phyloP scores from a whole-genome alignment of 1,284 basidiomycete species.

The Rhodotorula sp. region DNA sequence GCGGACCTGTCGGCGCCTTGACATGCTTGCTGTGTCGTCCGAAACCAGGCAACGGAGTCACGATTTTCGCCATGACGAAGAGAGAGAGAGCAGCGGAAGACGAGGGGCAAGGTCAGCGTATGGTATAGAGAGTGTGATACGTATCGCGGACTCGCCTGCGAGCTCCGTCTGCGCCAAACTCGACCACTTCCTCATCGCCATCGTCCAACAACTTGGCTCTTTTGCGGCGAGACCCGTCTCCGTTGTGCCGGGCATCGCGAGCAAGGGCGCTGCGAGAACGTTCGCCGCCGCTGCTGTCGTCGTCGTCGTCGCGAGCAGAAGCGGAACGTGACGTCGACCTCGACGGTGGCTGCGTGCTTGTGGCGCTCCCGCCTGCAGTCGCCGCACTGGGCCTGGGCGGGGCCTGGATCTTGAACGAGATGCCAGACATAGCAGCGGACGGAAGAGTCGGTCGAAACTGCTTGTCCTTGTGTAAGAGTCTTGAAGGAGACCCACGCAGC shows the following conservation, averaged over 20 bases:
- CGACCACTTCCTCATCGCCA: conserved; percentile 27
- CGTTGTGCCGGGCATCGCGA: too few relatives aligned
- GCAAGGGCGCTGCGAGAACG: too few relatives aligned
- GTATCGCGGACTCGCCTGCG: conserved; percentile 1
- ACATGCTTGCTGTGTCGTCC: conserved; percentile 19
- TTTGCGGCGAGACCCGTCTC: conserved; percentile 2
- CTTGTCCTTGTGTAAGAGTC: too few relatives aligned
- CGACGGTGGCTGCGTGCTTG: not conserved
- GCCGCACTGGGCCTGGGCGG: conserved; percentile 8
- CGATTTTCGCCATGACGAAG: not conserved
- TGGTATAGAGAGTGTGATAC: conserved; percentile 63
- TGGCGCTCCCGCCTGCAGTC: not conserved
- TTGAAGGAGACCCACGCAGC: too few relatives aligned
- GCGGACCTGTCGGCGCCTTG: conserved; percentile 56
- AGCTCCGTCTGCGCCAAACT: conserved; percentile 20
- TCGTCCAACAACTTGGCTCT: conserved; percentile 8
- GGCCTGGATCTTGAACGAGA: conserved; percentile 35
- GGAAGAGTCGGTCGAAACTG: too few relatives aligned
- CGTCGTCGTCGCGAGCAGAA: conserved; percentile 44
- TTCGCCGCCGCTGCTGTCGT: conserved; percentile 57
- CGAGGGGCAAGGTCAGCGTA: not conserved
- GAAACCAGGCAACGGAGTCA: not conserved
- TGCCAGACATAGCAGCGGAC: conserved; percentile 9
- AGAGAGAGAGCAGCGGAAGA: conserved; percentile 17
- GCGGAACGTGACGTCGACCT: not conserved